Conservation (phyloP, 2,329 filamentous ascomycete species). For the Scolecobasidium constrictum region DNA sequence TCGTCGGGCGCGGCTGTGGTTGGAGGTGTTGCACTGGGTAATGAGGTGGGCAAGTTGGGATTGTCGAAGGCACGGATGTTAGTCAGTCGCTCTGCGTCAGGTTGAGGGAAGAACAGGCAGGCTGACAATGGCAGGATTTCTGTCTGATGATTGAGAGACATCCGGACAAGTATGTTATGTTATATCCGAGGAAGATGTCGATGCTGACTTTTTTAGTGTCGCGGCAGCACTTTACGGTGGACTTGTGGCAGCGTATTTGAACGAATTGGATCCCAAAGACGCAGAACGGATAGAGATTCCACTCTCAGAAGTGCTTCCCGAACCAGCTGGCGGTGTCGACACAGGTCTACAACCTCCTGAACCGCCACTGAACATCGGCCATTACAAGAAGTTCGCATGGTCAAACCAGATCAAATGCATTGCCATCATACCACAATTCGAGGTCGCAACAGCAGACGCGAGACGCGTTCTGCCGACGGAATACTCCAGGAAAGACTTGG, state of each 20-base stretch:
- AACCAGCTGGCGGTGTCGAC: constrained; percentile 81
- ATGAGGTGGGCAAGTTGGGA: constrained; percentile 71
- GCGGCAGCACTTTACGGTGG: constrained; percentile 91
- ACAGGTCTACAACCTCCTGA: constrained; percentile 78
- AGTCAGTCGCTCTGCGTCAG: constrained; percentile 6
- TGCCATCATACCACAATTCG: constrained; percentile 90
- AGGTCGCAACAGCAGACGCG: constrained; percentile 88
- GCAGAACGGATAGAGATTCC: constrained; percentile 88
- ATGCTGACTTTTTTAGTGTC: constrained; percentile 48
- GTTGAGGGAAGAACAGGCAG: background rate
- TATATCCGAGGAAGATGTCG: background rate
- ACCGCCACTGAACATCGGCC: constrained; percentile 85
- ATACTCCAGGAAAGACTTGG: constrained; percentile 75
- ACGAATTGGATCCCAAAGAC: constrained; percentile 81
- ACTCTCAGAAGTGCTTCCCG: constrained; percentile 81
- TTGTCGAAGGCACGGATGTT: constrained; percentile 74
- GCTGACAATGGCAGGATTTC: constrained; percentile 48
- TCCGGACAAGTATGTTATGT: constrained; percentile 22
- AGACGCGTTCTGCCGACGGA: constrained; percentile 70
- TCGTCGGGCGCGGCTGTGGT: constrained; percentile 93
- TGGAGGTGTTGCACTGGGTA: constrained; percentile 84
- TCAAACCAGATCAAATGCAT: constrained; percentile 91
- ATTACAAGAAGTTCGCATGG: constrained; percentile 95
- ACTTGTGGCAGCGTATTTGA: constrained; percentile 93
- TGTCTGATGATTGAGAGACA: constrained; percentile 81